Percentiles rank a stretch among this genome's conserved stretches.
Evolutionary conservation across 2,329 filamentous ascomycete species (phyloP).

Genomic region (Phialophora chinensis): DNA sequence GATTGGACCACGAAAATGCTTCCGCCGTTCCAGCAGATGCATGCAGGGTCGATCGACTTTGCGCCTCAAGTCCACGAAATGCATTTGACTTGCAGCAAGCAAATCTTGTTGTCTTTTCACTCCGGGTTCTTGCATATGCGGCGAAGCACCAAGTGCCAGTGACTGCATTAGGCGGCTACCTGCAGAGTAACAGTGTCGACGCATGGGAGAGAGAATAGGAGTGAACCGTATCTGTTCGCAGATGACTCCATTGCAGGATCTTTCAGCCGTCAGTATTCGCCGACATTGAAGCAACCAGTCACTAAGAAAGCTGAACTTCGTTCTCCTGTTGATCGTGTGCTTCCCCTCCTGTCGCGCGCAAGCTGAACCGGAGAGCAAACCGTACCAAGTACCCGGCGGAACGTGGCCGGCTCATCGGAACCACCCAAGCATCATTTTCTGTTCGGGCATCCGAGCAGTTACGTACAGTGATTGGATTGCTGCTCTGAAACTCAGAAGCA

Average conservation of each 20-base stretch:
- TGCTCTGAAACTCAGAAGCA: neutral
- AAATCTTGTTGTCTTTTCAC: neutral
- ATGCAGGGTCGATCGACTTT: slow-evolving; percentile 3
- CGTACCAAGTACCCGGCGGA: neutral
- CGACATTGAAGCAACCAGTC: too few relatives aligned
- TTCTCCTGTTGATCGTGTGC: neutral
- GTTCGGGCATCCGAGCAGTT: neutral
- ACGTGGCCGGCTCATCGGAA: slow-evolving; percentile 15
- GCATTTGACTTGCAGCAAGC: slow-evolving; percentile 4
- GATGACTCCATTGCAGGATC: neutral
- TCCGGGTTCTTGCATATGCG: slow-evolving; percentile 9
- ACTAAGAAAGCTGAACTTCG: neutral
- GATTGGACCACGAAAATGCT: slow-evolving; percentile 11
- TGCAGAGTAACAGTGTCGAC: neutral
- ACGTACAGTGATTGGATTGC: neutral
- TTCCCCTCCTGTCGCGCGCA: neutral
- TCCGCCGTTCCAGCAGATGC: slow-evolving; percentile 10
- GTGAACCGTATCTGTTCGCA: neutral
- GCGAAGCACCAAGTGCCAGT: neutral
- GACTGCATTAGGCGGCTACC: neutral
- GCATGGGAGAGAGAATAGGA: neutral
- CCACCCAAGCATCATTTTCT: neutral
- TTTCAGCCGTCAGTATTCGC: too few relatives aligned
- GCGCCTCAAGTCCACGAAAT: neutral
- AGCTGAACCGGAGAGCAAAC: too few relatives aligned